Evolutionary conservation across 345 rosid species (phyloP), one percentile per base, ranked within the genome.

Genomic region (Acer campestre): DNA sequence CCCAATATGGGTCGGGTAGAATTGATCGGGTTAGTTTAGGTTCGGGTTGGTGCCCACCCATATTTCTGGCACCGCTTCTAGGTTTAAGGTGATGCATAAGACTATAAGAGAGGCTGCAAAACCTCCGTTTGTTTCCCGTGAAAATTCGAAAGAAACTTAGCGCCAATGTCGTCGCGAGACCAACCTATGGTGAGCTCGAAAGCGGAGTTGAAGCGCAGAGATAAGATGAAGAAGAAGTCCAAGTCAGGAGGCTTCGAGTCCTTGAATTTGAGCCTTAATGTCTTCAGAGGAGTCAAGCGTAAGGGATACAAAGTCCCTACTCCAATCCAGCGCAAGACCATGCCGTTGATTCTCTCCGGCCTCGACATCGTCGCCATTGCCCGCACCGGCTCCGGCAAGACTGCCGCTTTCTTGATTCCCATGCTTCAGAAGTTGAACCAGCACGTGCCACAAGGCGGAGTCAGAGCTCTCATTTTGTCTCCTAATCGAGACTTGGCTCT

Each of bases 201-300:
- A 16, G 87, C 95, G 55, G 99, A 89, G 89, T 94, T 92, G 64
- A 89, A 88, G 70, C 94, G 89, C 40, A 84, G 73, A 71, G 90
- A 88, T 83, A 86, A 88, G 64, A 86, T 78, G 68, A 85, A 84
- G 86, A 96, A 96, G 95, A 94, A 91, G 82, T 91, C 94, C 4
- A 96, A 91, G 81, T 96, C 98, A 0, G 98, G 99, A 25, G 99
- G 99, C 4, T 96, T 96, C 77, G 99, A 96, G 83, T 96, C 98
- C 2, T 86, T 94, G 2, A 93, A 89, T 62, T 87, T 96, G 8
- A 88, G 90, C 79, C 86, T 86, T 69, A 84, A 94, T 83, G 90
- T 96, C 9, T 94, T 70, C 89, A 71, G 85, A 17, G 99, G 90
- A 46, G 82, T 96, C 81, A 96, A 92, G 80, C 90, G 93, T 27